Evolutionary conservation across 148 eudicot genomes (phyloP), one percentile per base, ranked within the genome.

Genomic region (Vaccinium vitisidaea): DNA sequence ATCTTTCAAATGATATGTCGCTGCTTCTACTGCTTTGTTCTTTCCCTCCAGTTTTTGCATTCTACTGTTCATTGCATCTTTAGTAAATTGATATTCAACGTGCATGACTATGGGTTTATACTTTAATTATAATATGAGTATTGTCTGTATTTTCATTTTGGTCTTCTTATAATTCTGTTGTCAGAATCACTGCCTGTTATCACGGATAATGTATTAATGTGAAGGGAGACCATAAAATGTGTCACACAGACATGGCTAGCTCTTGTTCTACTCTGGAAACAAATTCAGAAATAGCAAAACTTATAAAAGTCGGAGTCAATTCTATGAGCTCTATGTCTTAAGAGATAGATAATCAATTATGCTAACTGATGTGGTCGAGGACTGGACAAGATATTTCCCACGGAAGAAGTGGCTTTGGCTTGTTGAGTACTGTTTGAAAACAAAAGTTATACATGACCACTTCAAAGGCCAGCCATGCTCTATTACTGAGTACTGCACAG

Each of bases 201-300:
- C n/a, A 13, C 39, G n/a, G 54, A 21, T 36, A 23, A 63, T 0
- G 19, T 23, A 58, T 59, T n/a, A 46, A 4, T 39, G 19, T 74
- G 43, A 15, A 39, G 4, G 5, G 27, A 5, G 5, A 27, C 58
- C 9, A n/a, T 23, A 48, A 49, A 75, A 43, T 14, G 39, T 39
- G 2, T 1, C 11, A 49, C 32, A 23, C 48, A 59, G 8, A n/a
- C 13, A 19, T 61, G 32, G 39, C 12, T 67, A 25, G 83, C 58
- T 82, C 46, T n/a, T n/a, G n/a, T n/a, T n/a, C n/a, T n/a, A n/a
- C 55, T 67, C 58, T 48, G 3, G 58, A 82, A 82, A 82, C 58
- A 49, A 48, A 15, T 65, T 6, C 58, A 65, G 14, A 8, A 67
- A 25, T 82, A 49, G 32, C 50, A 52, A 25, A 27, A 11, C n/a